phyloP scores from a whole-genome alignment of 2,329 filamentous ascomycete genomes.

The Tetracladium maxilliforme region DNA sequence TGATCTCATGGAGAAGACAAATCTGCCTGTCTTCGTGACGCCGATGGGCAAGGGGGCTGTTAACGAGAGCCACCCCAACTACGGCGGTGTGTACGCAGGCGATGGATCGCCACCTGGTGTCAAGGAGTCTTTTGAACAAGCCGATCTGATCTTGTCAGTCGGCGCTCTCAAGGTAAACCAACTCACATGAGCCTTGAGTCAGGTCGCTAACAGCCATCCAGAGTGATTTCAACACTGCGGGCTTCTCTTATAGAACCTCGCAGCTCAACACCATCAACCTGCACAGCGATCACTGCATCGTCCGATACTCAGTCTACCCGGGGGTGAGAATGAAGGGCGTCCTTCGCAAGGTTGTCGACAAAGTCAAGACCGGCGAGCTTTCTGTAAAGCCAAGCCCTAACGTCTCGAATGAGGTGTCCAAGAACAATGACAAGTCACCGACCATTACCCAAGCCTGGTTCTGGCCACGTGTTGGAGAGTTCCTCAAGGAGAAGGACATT shows the following conservation, averaged over 20 bases:
- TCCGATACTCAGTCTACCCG: slow-evolving; percentile 68
- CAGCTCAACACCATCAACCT: slow-evolving; percentile 71
- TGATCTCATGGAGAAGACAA: slow-evolving; percentile 55
- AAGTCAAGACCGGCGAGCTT: slow-evolving; percentile 41
- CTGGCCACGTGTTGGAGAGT: slow-evolving; percentile 64
- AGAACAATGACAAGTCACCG: slow-evolving; percentile 21
- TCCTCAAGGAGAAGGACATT: slow-evolving; percentile 58
- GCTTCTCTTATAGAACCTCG: slow-evolving; percentile 67
- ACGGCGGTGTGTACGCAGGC: slow-evolving; percentile 77
- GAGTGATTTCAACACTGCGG: slow-evolving; percentile 68
- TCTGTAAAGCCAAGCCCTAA: slow-evolving; percentile 35
- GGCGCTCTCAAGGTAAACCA: slow-evolving; percentile 41
- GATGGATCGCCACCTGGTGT: slow-evolving; percentile 54
- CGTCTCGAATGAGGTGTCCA: slow-evolving; percentile 33
- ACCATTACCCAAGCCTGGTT: slow-evolving; percentile 57
- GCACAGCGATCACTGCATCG: slow-evolving; percentile 57
- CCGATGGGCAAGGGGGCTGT: slow-evolving; percentile 83
- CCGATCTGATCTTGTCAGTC: slow-evolving; percentile 57
- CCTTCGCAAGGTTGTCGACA: slow-evolving; percentile 52
- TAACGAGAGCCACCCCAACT: slow-evolving; percentile 61
- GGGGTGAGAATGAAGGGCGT: slow-evolving; percentile 67
- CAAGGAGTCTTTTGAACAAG: slow-evolving; percentile 46
- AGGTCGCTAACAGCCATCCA: slow-evolving; percentile 17
- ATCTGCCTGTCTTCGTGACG: slow-evolving; percentile 71
- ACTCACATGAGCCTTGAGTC: slow-evolving; percentile 8